Base-by-base conservation (phyloP, 768 basidiomycete genomes). In the Pleurotus ostreatus region DNA sequence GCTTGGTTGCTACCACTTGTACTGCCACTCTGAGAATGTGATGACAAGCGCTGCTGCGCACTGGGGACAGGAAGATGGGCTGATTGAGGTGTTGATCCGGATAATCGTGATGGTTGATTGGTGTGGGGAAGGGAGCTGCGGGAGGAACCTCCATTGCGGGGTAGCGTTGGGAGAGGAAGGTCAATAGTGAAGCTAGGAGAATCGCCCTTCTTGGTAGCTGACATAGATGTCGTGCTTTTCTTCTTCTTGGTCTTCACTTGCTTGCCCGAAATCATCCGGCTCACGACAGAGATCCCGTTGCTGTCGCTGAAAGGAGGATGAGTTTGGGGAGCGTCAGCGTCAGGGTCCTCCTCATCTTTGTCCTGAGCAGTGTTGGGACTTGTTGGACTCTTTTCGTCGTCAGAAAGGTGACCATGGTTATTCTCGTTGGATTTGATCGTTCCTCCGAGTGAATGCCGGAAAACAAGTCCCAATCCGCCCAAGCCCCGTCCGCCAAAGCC, bases 191-290 rank as follows among this genome's bases (percentile, higher is more conserved):
- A 68, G 45, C 67, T 69, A 11, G 71, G 67, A 1, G 72, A 71
- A 69, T 70, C 72, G 18, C 72, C 72, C 41, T 67, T 63, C 40
- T 71, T 68, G 49, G 65, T 68, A 34, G 41, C 41, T 44, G 41
- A 44, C 41, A 67, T n/a, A 37, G 64, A 43, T 1, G 57, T 56
- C 13, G 56, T 7, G 44, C 59, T 69, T 49, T 67, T 70, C 59
- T 70, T 70, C 55, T 62, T 69, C 60, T 74, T 75, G 54, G 73
- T 73, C 62, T 73, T 74, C 39, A 70, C 65, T 58, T 69, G 70
- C 39, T 30, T 53, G 6, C 38, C 39, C 12, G 51, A 25, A 15
- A 53, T 16, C n/a, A 53, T 53, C 20, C 51, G 37, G 11, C 38
- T 41, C 9, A 53, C 51, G 22, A 53, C 51, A 23, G 51, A 16